Evolutionary conservation across 257 asterid species (phyloP).

Genomic region (Ilex asprella): DNA sequence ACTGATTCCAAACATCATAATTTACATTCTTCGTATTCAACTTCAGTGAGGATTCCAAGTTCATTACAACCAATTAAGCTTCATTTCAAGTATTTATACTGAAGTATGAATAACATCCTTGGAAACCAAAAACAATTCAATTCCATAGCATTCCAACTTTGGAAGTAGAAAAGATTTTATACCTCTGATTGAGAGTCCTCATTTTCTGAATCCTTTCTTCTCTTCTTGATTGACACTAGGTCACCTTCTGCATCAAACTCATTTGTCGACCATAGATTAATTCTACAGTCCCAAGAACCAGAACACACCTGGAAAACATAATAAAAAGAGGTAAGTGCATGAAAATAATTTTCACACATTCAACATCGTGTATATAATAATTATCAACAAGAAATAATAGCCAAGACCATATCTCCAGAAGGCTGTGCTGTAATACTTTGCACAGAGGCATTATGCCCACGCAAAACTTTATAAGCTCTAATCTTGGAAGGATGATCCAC

Average conservation of each 20-base stretch:
- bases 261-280: slow-evolving; percentile 64
- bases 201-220: slow-evolving; percentile 47
- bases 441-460: slow-evolving; percentile 81
- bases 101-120: too few species aligned
- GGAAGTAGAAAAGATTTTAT: slow-evolving; percentile 7
- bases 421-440: slow-evolving; percentile 71
- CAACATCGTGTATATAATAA: background rate
- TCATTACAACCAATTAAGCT: too few species aligned
- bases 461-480: slow-evolving; percentile 53
- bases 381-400: slow-evolving; percentile 2
- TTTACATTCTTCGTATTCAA: too few species aligned
- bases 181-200: slow-evolving; percentile 72
- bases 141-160: too few species aligned
- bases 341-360: slow-evolving; percentile 10
- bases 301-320: slow-evolving; percentile 58
- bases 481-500: slow-evolving; percentile 46
- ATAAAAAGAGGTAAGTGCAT: slow-evolving; percentile 9
- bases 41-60: too few species aligned
- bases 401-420: slow-evolving; percentile 67
- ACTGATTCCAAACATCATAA: too few species aligned
- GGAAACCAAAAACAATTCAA: too few species aligned
- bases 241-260: slow-evolving; percentile 41
- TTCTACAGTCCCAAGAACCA: slow-evolving; percentile 90
- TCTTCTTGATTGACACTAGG: slow-evolving; percentile 64
- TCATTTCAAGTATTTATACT: too few species aligned